A percentile compares a stretch with the other conserved stretches of the same genome.
Evolutionary conservation across 768 basidiomycete species (phyloP).

Genomic region (Auriscalpium orientale): DNA sequence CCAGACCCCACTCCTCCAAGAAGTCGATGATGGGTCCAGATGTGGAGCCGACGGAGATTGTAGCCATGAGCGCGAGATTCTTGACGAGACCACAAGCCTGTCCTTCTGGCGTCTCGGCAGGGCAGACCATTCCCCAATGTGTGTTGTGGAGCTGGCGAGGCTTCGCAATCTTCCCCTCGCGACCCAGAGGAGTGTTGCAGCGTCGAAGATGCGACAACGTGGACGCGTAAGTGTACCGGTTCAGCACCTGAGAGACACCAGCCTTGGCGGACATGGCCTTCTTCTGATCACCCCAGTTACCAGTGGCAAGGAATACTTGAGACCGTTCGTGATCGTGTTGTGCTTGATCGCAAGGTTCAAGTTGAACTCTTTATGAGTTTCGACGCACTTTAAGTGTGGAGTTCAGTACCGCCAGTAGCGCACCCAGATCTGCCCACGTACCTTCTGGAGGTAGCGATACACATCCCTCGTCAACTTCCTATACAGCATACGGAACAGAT

Average conservation of each 20-base stretch:
- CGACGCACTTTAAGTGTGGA: slow-evolving; percentile 67
- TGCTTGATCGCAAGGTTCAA: slow-evolving; percentile 89
- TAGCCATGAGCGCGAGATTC: slow-evolving; percentile 94
- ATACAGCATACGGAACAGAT: slow-evolving; percentile 96
- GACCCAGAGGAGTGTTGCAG: slow-evolving; percentile 95
- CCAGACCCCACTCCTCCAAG: slow-evolving; percentile 96
- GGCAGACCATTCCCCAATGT: slow-evolving; percentile 99
- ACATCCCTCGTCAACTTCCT: slow-evolving; percentile 95
- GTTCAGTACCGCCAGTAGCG: not conserved
- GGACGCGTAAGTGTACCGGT: slow-evolving; percentile 97
- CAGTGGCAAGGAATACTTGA: slow-evolving; percentile 98
- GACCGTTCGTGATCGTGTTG: slow-evolving; percentile 94
- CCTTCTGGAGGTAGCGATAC: slow-evolving; percentile 95
- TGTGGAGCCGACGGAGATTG: slow-evolving; percentile 94
- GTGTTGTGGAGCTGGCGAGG: slow-evolving; percentile 99
- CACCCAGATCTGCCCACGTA: slow-evolving; percentile 23
- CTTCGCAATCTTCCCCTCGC: slow-evolving; percentile 98
- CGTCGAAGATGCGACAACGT: slow-evolving; percentile 97
- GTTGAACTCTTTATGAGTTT: slow-evolving; percentile 92
- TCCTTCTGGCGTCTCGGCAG: slow-evolving; percentile 98
- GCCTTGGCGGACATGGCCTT: slow-evolving; percentile 97
- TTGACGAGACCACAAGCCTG: slow-evolving; percentile 99
- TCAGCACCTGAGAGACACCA: slow-evolving; percentile 97
- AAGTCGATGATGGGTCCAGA: slow-evolving; percentile 97
- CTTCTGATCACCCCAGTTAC: slow-evolving; percentile 99